phyloP scores from a whole-genome alignment of 768 basidiomycete species.

The Kwoniella newhampshirensis region DNA sequence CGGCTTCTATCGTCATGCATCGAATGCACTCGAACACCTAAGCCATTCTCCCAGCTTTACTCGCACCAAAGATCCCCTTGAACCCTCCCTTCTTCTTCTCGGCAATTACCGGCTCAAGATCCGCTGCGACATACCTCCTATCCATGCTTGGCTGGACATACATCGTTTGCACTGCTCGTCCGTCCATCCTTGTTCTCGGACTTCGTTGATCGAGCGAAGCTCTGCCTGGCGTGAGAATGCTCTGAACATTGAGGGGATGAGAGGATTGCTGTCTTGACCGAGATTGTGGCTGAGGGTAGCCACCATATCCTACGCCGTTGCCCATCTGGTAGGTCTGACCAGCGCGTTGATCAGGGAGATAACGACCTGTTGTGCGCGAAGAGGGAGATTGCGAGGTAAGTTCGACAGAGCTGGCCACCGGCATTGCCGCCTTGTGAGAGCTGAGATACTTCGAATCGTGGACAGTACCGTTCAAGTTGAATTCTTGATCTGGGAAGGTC shows the following conservation, averaged over 20 bases:
- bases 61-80: conserved; percentile 34
- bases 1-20: no score
- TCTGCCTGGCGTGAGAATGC: no score
- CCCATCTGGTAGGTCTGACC: no score
- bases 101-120: not conserved
- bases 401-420: no score
- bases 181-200: conserved; percentile 7
- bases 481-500: conserved; percentile 21
- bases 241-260: no score
- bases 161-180: conserved; percentile 16
- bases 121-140: conserved; percentile 2
- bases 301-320: not conserved
- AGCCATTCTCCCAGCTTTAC: conserved; percentile 33
- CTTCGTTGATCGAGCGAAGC: conserved; percentile 14
- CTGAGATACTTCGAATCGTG: conserved; percentile 13
- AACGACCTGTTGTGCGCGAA: conserved; percentile 1
- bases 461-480: conserved; percentile 9
- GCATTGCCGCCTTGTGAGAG: no score
- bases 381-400: not conserved
- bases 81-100: conserved; percentile 33
- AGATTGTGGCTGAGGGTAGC: conserved; percentile 15
- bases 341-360: not conserved
- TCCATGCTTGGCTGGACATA: conserved; percentile 9
- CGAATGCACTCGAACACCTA: no score
- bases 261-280: not conserved